Evolutionary conservation across 306 rosid species (phyloP).

Genomic region (Carpinus viminea): DNA sequence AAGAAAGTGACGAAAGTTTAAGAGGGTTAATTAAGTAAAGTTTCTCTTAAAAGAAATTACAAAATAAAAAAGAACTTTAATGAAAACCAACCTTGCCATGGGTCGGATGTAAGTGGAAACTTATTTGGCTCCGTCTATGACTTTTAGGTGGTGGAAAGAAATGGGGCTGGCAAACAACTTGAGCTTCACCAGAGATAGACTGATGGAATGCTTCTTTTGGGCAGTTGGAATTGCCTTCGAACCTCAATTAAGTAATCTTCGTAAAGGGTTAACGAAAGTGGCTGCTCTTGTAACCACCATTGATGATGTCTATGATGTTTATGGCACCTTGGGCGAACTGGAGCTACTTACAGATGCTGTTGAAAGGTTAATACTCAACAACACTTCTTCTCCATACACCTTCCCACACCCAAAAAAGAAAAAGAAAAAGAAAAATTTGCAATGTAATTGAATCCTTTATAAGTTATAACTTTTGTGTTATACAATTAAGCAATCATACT

Average conservation of each 20-base stretch:
- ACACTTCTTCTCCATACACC: too few relatives aligned
- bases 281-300: slow-evolving; percentile 30
- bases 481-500: too few relatives aligned
- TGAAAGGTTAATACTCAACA: slow-evolving; percentile 41
- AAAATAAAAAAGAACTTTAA: too few relatives aligned
- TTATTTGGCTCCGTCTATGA: neutral
- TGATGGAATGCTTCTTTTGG: slow-evolving; percentile 59
- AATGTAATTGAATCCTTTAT: too few relatives aligned
- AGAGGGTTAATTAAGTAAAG: too few relatives aligned
- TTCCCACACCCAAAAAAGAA: too few relatives aligned
- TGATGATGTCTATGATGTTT: slow-evolving; percentile 61
- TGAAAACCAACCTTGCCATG: too few relatives aligned
- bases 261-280: slow-evolving; percentile 54
- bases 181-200: slow-evolving; percentile 53
- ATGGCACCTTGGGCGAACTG: slow-evolving; percentile 56
- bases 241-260: slow-evolving; percentile 37
- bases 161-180: slow-evolving; percentile 45
- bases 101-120: too few relatives aligned
- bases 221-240: slow-evolving; percentile 48
- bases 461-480: too few relatives aligned
- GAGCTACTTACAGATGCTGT: slow-evolving; percentile 45
- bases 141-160: slow-evolving; percentile 54
- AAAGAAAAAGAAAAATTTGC: too few relatives aligned
- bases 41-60: too few relatives aligned
- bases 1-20: too few relatives aligned